Evolutionary conservation across 2,329 filamentous ascomycete genomes (phyloP), one percentile per base, ranked within the genome.

Genomic region (Blastomyces gilchristii): DNA sequence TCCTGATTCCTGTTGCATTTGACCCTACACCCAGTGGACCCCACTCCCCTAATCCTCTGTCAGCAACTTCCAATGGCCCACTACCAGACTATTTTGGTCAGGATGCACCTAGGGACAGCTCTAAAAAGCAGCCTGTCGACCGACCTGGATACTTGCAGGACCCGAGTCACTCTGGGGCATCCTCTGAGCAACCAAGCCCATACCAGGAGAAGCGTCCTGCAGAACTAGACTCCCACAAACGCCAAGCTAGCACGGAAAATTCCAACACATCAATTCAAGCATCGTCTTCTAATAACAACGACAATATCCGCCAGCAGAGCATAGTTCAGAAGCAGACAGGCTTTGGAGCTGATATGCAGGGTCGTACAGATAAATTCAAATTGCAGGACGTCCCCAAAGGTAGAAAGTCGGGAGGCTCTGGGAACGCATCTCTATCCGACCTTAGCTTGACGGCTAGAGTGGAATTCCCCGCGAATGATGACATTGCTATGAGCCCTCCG

Each of bases 151-250:
- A 67, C 12, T 69, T 69, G 22, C 65, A 69, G n/a, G 65, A 68
- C 31, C 50, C 31, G 65, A 68, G 9, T 71, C 71, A 34, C 61
- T 67, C 66, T 25, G 68, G 68, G 72, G 76, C 66, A 67, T 78
- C 68, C 71, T 81, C 68, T 9, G 76, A 71, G 60, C 72, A 78
- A 64, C 83, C 86, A 1, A 91, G 90, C 18, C 90, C 91, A n/a
- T 95, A 91, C 72, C 91, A 96, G 73, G 90, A 96, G 70, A 94
- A 92, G 75, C 85, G 85, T 1, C 84, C 89, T 4, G 86, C 86
- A 0, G 84, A 85, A 2, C 58, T 60, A 16, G 71, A 72, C 43
- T 57, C 68, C 9, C 70, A 69, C 25, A 73, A 71, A 68, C 70
- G 71, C 45, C 68, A 71, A 65, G 69, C 73, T 34, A 71, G 67